Conservation (phyloP, 257 asterid genomes). For the Nemophila menziesii region DNA sequence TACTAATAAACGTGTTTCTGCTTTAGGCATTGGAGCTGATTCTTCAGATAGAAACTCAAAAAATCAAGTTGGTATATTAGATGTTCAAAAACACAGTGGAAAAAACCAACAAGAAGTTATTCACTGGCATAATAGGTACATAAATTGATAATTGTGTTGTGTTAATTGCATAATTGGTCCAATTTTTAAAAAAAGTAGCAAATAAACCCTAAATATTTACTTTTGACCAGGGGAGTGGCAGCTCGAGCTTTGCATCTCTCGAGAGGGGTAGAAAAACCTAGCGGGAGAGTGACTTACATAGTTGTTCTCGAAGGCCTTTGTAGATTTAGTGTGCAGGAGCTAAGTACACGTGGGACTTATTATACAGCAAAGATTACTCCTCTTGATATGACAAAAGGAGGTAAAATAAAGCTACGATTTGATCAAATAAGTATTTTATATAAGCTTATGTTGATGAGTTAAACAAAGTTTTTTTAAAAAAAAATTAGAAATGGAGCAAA, state of each 20-base stretch:
- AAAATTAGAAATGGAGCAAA: slow-evolving; percentile 77
- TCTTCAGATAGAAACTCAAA: slow-evolving; percentile 39
- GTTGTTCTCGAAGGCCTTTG: slow-evolving; percentile 97
- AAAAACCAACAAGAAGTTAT: slow-evolving; percentile 74
- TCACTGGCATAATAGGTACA: slow-evolving; percentile 90
- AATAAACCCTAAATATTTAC: slow-evolving; percentile 2
- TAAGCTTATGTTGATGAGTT: not conserved
- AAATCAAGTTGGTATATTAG: slow-evolving; percentile 48
- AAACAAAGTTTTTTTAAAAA: slow-evolving; percentile 14
- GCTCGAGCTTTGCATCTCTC: slow-evolving; percentile 97
- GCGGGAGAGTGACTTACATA: slow-evolving; percentile 94
- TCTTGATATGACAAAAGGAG: slow-evolving; percentile 77
- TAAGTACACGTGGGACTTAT: slow-evolving; percentile 90
- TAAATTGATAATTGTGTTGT: not conserved
- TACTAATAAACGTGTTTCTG: slow-evolving; percentile 5
- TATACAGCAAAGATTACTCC: slow-evolving; percentile 91
- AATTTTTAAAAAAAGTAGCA: too few species aligned
- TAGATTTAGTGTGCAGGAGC: slow-evolving; percentile 93
- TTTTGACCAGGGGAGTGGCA: slow-evolving; percentile 65
- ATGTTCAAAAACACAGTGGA: slow-evolving; percentile 53
- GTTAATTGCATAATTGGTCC: not conserved
- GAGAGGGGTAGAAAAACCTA: slow-evolving; percentile 98
- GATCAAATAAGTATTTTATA: not conserved
- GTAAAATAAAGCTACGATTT: slow-evolving; percentile 21
- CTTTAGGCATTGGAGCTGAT: slow-evolving; percentile 37